Base-by-base conservation (phyloP, 305 asterid species). In the Fraxinus baroniana region DNA sequence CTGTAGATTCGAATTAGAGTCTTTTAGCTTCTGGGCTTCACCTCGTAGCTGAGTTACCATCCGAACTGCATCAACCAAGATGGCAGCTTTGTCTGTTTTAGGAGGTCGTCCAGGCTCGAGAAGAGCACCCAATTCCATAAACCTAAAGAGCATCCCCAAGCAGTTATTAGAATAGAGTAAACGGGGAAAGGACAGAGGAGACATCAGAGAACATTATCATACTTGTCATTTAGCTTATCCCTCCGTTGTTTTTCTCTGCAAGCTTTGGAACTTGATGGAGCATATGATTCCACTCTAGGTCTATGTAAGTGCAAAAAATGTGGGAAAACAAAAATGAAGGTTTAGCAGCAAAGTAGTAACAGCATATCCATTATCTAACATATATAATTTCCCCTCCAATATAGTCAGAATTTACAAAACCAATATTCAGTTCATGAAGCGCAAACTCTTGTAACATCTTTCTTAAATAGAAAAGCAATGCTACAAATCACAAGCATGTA, bases 81-180 rank as follows among this genome's bases (percentile, higher is more conserved):
- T 88, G 78, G 97, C 95, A 85, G 97, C 89, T 89, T 95, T 95
- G 80, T 95, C 99, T 35, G 97, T 89, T 89, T 95, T 94, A 26
- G 93, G 97, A 80, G 97, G 97, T 87, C 90, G 92, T 74, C 97
- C 98, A 13, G 99, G 97, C 89, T 95, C 98, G 85, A 95, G 97
- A 81, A 95, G 89, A 86, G 96, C 93, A 44, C 92, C 93, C 89
- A 95, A 88, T 80, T 95, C 99, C 91, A 89, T 52, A 87, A 93
- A 94, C 93, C 98, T 95, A 81, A 49, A 78, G 39, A 79, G 24
- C 66, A 62, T 68, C 35, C 39, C 66, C 41, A 81, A 7, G 35
- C 71, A 77, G 79, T 87, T 66, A 80, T 66, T 57, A 78, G 82
- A 77, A 78, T 12, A 41, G 15, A 20, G 37, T 44, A 37, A 64